A percentile compares a stretch with the other conserved stretches of the same genome.
Evolutionary conservation across 2,329 filamentous ascomycete genomes (phyloP).

Genomic region (Penicillium sp.): DNA sequence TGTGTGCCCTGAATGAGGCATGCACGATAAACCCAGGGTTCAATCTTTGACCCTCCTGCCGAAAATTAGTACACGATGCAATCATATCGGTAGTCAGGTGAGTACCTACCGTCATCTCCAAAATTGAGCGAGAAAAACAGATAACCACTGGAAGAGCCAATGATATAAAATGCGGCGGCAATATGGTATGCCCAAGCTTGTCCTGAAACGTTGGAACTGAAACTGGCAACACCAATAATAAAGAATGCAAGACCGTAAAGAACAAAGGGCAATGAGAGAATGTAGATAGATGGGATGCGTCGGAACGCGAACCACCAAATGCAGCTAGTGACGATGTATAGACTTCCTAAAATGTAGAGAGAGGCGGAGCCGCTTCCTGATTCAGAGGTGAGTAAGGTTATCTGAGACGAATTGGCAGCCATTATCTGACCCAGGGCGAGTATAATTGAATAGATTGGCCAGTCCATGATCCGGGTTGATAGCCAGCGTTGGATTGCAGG

Average conservation of each 20-base stretch:
- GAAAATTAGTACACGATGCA: neutral
- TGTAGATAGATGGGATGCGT: conserved; percentile 56
- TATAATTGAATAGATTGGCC: conserved; percentile 65
- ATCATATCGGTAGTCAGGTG: neutral
- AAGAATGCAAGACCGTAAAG: conserved; percentile 65
- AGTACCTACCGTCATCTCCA: conserved; percentile 56
- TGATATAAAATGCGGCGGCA: conserved; percentile 61
- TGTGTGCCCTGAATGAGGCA: conserved; percentile 67
- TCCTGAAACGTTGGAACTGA: conserved; percentile 37
- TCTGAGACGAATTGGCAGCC: conserved; percentile 66
- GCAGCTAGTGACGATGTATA: conserved; percentile 59
- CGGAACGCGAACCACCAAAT: conserved; percentile 66
- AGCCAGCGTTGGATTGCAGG: conserved; percentile 57
- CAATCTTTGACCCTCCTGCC: conserved; percentile 54
- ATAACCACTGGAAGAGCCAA: conserved; percentile 63
- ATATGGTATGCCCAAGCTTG: conserved; percentile 60
- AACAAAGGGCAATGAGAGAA: conserved; percentile 60
- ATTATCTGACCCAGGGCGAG: conserved; percentile 64
- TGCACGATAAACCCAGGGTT: conserved; percentile 65
- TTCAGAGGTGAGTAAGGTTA: conserved; percentile 63
- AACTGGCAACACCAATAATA: conserved; percentile 61
- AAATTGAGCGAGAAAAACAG: conserved; percentile 69
- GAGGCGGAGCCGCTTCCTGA: conserved; percentile 59
- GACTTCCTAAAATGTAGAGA: conserved; percentile 60
- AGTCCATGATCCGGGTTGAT: conserved; percentile 59